phyloP scores from a whole-genome alignment of 805 yeast genomes.

The Saturnispora saitoi region DNA sequence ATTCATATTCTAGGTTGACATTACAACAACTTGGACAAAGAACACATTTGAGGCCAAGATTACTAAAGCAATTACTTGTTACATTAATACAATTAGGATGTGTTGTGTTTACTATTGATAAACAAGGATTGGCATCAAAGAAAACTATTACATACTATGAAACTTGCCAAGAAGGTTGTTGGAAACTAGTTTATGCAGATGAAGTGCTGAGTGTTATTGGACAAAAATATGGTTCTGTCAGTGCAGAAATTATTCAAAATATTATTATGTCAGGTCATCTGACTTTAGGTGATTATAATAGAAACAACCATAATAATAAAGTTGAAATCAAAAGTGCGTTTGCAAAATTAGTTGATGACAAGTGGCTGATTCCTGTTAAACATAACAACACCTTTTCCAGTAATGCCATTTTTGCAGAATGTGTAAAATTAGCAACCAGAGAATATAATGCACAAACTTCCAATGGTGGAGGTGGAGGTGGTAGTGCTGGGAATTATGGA shows the following conservation, averaged over 20 bases:
- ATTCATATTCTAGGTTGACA: slow-evolving; percentile 60
- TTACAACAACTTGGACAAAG: slow-evolving; percentile 43
- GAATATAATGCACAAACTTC: slow-evolving; percentile 8
- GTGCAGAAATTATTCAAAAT: slow-evolving; percentile 58
- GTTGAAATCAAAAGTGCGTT: slow-evolving; percentile 32
- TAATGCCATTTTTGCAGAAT: slow-evolving; percentile 29
- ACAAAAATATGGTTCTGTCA: slow-evolving; percentile 32
- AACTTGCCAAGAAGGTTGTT: slow-evolving; percentile 55
- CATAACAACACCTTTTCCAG: slow-evolving; percentile 24
- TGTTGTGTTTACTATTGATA: slow-evolving; percentile 46
- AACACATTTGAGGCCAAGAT: slow-evolving; percentile 38
- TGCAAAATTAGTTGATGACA: slow-evolving; percentile 38
- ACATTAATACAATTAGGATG: slow-evolving; percentile 74
- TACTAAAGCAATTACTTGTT: slow-evolving; percentile 60
- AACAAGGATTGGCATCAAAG: slow-evolving; percentile 13
- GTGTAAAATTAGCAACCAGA: slow-evolving; percentile 24
- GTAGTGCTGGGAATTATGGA: background rate
- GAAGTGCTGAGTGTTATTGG: slow-evolving; percentile 54
- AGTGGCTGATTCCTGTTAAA: slow-evolving; percentile 43
- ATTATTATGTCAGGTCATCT: slow-evolving; percentile 63
- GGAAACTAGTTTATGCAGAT: slow-evolving; percentile 65
- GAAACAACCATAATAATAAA: slow-evolving; percentile 21
- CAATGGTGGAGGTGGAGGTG: background rate
- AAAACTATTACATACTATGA: slow-evolving; percentile 35
- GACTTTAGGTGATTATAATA: slow-evolving; percentile 41